These are phyloP conservation scores for Epichloe gansuensis DNA, from an alignment of 2,329 filamentous ascomycete species.

Conservation along the genomic window DNA sequence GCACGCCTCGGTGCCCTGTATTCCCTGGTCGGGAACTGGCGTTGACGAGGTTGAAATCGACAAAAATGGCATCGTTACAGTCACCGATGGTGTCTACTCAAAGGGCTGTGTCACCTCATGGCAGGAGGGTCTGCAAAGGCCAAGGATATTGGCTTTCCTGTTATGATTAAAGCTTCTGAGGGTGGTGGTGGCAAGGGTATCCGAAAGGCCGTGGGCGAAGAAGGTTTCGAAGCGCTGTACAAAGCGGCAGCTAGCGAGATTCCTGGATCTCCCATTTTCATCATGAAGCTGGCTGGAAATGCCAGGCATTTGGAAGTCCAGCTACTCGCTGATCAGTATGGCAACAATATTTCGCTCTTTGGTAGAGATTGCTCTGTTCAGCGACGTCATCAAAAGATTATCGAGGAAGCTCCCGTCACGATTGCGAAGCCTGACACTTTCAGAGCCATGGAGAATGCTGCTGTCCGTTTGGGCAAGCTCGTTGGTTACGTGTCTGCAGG, in stretches of 20 bases:
- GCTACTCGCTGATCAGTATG: conserved; percentile 94
- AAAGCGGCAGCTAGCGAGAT: conserved; percentile 96
- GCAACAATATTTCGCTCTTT: conserved; percentile 98
- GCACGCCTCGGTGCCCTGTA: conserved; percentile 90
- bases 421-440: conserved; percentile 85
- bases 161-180: conserved; percentile 99
- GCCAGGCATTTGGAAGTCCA: conserved; percentile 96
- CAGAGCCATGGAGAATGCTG: conserved; percentile 91
- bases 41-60: conserved; percentile 73
- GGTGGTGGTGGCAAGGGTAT: conserved; percentile 99
- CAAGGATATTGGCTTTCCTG: conserved; percentile 86
- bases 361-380: conserved; percentile 98
- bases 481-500: conserved; percentile 98
- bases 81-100: conserved; percentile 71
- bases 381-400: conserved; percentile 98
- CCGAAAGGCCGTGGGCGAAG: conserved; percentile 79
- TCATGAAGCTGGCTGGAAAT: conserved; percentile 98
- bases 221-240: conserved; percentile 77
- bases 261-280: conserved; percentile 97
- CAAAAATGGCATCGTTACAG: conserved; percentile 78
- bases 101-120: conserved; percentile 85
- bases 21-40: conserved; percentile 97
- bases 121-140: conserved; percentile 79
- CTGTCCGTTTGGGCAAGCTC: conserved; percentile 82
- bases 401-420: conserved; percentile 95